phyloP scores from a whole-genome alignment of 805 yeast species.

The Starmerella bacillaris region DNA sequence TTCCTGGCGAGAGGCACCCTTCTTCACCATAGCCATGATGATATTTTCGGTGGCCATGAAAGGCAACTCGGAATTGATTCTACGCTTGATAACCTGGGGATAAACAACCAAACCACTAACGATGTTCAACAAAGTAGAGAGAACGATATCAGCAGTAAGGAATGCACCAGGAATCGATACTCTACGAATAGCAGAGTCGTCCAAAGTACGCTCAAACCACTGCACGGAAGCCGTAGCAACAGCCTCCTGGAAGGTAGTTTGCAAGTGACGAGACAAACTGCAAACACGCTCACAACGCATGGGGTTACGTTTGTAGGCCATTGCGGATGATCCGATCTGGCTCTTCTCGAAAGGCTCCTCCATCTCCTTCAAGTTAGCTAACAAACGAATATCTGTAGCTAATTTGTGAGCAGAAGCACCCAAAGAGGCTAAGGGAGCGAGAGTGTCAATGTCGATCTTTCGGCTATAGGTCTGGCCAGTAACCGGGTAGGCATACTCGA shows the following conservation, averaged over 20 bases:
- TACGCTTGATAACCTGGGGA: conserved; percentile 95
- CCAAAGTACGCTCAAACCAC: conserved; percentile 98
- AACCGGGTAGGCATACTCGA: conserved; percentile 87
- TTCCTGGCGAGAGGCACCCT: conserved; percentile 94
- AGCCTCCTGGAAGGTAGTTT: conserved; percentile 79
- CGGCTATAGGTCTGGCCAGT: conserved; percentile 99
- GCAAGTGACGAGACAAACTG: conserved; percentile 91
- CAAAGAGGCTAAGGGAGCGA: conserved; percentile 81
- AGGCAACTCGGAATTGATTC: conserved; percentile 86
- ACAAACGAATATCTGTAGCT: conserved; percentile 89
- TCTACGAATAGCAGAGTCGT: conserved; percentile 95
- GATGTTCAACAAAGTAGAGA: conserved; percentile 77
- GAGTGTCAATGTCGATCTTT: conserved; percentile 87
- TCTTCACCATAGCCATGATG: conserved; percentile 98
- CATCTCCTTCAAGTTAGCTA: conserved; percentile 90
- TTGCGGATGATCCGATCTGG: conserved; percentile 96
- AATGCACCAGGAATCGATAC: conserved; percentile 92
- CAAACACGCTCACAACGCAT: conserved; percentile 99
- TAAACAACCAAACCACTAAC: conserved; percentile 92
- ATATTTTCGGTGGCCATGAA: conserved; percentile 99
- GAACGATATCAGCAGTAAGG: conserved; percentile 81
- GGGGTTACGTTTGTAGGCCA: conserved; percentile 99
- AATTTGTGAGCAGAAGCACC: conserved; percentile 95
- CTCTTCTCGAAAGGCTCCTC: conserved; percentile 97
- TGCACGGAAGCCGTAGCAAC: conserved; percentile 94